phyloP scores from a whole-genome alignment of 306 rosid species.

The Mucuna pruriens region DNA sequence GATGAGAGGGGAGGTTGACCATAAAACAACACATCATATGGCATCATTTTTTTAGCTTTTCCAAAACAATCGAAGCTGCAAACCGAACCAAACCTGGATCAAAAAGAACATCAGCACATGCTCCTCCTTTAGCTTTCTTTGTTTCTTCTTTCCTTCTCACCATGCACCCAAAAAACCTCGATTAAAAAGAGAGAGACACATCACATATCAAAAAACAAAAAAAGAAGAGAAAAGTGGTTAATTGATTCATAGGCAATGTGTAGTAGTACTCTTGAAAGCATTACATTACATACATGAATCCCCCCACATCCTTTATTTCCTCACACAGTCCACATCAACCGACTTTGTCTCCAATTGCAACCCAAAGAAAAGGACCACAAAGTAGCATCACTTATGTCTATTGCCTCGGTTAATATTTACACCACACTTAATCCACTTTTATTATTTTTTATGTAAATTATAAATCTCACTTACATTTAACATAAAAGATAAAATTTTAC shows the following conservation, averaged over 20 bases:
- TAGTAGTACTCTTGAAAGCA: neutral
- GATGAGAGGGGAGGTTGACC: conserved; percentile 25
- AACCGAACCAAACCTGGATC: neutral
- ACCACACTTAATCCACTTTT: too few species aligned
- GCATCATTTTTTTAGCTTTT: conserved; percentile 26
- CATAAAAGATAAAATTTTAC: too few species aligned
- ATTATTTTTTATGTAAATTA: too few species aligned
- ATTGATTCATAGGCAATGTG: conserved; percentile 3
- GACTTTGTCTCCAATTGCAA: conserved; percentile 6
- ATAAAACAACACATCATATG: conserved; percentile 18
- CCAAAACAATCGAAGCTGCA: conserved; percentile 8
- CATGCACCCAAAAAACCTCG: neutral
- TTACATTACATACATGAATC: neutral
- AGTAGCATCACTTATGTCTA: too few species aligned
- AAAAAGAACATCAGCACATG: neutral
- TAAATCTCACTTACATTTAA: too few species aligned
- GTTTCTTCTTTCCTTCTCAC: neutral
- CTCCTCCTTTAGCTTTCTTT: neutral
- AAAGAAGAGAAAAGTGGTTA: conserved; percentile 16
- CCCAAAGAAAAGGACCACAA: conserved; percentile 31
- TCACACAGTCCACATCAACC: conserved; percentile 26
- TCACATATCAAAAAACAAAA: neutral
- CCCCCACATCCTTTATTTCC: neutral
- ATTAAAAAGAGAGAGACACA: neutral
- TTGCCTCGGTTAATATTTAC: too few species aligned